phyloP scores from a whole-genome alignment of 2,329 filamentous ascomycete species.

The Akanthomyces lecanii region DNA sequence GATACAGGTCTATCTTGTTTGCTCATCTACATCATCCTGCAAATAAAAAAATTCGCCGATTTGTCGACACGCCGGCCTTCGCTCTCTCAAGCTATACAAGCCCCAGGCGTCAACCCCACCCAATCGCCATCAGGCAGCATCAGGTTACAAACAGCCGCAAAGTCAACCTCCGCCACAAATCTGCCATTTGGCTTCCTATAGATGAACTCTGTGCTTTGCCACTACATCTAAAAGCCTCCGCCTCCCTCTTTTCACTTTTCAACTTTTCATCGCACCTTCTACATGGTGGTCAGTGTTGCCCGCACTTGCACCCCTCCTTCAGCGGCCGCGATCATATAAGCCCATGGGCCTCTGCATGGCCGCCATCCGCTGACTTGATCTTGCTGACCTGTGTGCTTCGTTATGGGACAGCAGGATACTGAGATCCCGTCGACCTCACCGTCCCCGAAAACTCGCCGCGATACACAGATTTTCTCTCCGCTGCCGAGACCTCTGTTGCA shows the following conservation, averaged over 20 bases:
- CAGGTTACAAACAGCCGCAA: conserved; percentile 13
- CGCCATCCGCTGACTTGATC: neutral
- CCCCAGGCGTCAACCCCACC: conserved; percentile 8
- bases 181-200: neutral
- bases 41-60: neutral
- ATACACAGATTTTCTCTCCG: conserved; percentile 27
- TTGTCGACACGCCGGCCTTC: neutral
- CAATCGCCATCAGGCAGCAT: conserved; percentile 16
- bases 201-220: conserved; percentile 5
- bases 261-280: conserved; percentile 11
- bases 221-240: neutral
- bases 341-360: conserved; percentile 8
- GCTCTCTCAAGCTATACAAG: neutral
- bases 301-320: conserved; percentile 8
- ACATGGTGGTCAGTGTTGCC: conserved; percentile 22
- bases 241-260: neutral
- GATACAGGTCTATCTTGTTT: neutral
- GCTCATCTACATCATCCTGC: neutral
- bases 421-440: conserved; percentile 26
- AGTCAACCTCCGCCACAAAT: neutral
- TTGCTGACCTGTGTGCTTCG: conserved; percentile 33
- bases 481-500: conserved; percentile 23
- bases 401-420: conserved; percentile 48
- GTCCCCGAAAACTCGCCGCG: conserved; percentile 23
- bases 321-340: neutral